Evolutionary conservation across 805 yeast genomes (phyloP).

Genomic region (Torulaspora quercuum): DNA sequence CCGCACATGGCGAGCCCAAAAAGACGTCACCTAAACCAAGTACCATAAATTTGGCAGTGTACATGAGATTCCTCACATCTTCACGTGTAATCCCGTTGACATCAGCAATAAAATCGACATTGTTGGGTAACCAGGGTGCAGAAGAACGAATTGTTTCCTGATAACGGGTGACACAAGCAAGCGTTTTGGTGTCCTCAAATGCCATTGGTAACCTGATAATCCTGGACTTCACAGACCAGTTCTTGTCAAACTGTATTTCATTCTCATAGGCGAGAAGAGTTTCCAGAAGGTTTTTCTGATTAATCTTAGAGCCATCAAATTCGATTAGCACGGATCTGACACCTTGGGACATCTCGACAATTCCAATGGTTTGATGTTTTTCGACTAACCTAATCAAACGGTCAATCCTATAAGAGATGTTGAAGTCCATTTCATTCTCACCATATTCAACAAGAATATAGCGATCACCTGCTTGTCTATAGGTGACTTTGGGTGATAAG

Average conservation of each 20-base stretch:
- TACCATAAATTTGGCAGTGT: constrained; percentile 86
- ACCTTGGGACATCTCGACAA: constrained; percentile 95
- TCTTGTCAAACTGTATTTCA: constrained; percentile 65
- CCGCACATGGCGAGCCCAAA: constrained; percentile 98
- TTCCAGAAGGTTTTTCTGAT: constrained; percentile 60
- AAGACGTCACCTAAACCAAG: constrained; percentile 96
- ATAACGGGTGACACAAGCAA: constrained; percentile 87
- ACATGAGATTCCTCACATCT: constrained; percentile 78
- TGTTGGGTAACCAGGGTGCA: constrained; percentile 98
- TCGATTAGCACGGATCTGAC: constrained; percentile 92
- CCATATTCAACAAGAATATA: constrained; percentile 92
- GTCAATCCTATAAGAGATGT: constrained; percentile 79
- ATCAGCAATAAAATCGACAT: constrained; percentile 89
- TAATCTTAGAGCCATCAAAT: constrained; percentile 59
- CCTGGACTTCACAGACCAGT: constrained; percentile 85
- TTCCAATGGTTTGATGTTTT: constrained; percentile 64
- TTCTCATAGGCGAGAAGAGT: constrained; percentile 71
- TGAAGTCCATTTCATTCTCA: constrained; percentile 79
- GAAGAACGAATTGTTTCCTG: constrained; percentile 87
- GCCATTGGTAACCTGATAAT: constrained; percentile 89
- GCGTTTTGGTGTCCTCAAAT: constrained; percentile 85
- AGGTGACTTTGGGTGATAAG: constrained; percentile 66
- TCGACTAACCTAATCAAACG: constrained; percentile 71
- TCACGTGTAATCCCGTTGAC: constrained; percentile 78
- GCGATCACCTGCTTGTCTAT: constrained; percentile 97